Conservation (phyloP, 1,284 basidiomycete species). For the Erythrobasidium hasegawianum region DNA sequence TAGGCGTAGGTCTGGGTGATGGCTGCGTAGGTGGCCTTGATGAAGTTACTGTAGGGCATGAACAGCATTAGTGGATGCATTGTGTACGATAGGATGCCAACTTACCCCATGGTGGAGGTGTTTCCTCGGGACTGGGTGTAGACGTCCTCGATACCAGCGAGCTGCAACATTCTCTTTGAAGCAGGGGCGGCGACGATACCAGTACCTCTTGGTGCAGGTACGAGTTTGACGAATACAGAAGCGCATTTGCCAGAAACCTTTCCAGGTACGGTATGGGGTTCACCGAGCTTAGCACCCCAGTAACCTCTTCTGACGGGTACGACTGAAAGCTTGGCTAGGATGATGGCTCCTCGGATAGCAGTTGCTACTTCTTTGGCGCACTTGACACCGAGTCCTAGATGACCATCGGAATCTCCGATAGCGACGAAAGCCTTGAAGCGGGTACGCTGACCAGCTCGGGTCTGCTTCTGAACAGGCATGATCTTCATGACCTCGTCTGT, state of each 20-base stretch:
- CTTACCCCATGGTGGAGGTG: constrained; percentile 87
- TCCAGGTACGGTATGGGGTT: constrained; percentile 97
- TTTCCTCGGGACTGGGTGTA: constrained; percentile 97
- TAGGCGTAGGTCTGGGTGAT: constrained; percentile 96
- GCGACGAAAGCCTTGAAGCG: constrained; percentile 99
- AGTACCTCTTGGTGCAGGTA: constrained; percentile 95
- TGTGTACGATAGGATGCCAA: background rate
- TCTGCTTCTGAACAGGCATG: constrained; percentile 99
- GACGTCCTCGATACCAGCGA: constrained; percentile 90
- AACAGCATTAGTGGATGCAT: background rate
- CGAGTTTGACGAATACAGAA: constrained; percentile 98
- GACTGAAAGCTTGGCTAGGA: constrained; percentile 91
- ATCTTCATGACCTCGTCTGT: constrained; percentile 98
- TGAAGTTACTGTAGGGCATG: constrained; percentile 67
- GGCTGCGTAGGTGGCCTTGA: constrained; percentile 96
- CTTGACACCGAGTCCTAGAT: constrained; percentile 99
- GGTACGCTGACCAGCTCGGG: constrained; percentile 98
- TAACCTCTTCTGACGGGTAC: constrained; percentile 94
- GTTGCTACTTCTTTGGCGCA: constrained; percentile 99
- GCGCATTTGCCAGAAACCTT: constrained; percentile 99
- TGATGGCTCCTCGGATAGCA: constrained; percentile 97
- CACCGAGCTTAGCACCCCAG: constrained; percentile 98
- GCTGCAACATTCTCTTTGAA: constrained; percentile 92
- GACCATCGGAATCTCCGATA: constrained; percentile 96
- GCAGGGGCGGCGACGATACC: constrained; percentile 99